A percentile compares a stretch with the other conserved stretches of the same genome.
phyloP scores from a whole-genome alignment of 805 yeast genomes.

The Cyberlindnera lachancei region DNA sequence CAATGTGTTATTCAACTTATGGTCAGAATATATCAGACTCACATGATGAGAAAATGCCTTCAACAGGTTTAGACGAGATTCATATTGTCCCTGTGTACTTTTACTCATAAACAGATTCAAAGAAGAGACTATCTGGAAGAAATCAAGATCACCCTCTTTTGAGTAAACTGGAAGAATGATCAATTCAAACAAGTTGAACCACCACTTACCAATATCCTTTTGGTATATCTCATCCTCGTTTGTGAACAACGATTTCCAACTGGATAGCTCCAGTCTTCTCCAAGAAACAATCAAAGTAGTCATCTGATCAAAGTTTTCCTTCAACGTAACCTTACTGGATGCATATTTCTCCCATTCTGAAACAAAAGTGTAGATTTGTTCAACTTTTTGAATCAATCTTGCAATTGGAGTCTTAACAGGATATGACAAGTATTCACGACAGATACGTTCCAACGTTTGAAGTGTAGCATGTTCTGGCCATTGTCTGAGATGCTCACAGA shows the following conservation, averaged over 20 bases:
- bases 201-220: conserved; percentile 66
- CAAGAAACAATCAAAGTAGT: conserved; percentile 75
- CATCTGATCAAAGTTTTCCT: conserved; percentile 44
- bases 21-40: conserved; percentile 23
- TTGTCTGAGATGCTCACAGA: conserved; percentile 41
- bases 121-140: conserved; percentile 41
- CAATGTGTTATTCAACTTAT: conserved; percentile 33
- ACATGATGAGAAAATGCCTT: conserved; percentile 58
- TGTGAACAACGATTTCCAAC: conserved; percentile 74
- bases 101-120: conserved; percentile 71
- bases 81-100: conserved; percentile 70
- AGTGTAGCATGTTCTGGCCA: conserved; percentile 98
- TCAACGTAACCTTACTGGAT: conserved; percentile 63
- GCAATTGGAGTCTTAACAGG: conserved; percentile 70
- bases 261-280: conserved; percentile 80
- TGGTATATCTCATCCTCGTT: conserved; percentile 49
- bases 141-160: conserved; percentile 28
- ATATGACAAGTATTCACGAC: conserved; percentile 56
- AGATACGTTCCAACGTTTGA: conserved; percentile 53
- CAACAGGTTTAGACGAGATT: conserved; percentile 49
- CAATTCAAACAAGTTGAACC: conserved; percentile 85
- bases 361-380: conserved; percentile 74
- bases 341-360: conserved; percentile 95
- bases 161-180: conserved; percentile 42
- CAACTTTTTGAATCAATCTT: conserved; percentile 70